A percentile compares a stretch with the other conserved stretches of the same genome.
Evolutionary conservation across 495 filamentous ascomycete species (phyloP).

Genomic region (Collariella sp.): DNA sequence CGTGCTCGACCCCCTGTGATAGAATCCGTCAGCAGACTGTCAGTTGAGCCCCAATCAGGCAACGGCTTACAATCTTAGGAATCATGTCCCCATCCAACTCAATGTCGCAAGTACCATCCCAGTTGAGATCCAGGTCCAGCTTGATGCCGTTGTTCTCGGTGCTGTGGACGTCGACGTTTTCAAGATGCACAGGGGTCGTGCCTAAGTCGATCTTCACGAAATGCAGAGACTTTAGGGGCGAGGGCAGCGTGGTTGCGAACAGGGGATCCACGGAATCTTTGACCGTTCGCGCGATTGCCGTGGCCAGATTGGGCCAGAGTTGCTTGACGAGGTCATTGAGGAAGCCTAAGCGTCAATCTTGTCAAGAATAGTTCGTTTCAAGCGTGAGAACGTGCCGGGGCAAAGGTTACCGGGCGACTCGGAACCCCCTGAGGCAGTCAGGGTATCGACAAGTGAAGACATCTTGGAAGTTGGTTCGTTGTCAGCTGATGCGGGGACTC

Average conservation of each 20-base stretch:
- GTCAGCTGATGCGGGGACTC: no score
- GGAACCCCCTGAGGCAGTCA: slow-evolving; percentile 19
- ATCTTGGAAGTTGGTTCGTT: no score
- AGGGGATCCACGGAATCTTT: slow-evolving; percentile 35
- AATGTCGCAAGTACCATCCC: slow-evolving; percentile 36
- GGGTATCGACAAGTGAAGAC: slow-evolving; percentile 18
- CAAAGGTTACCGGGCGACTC: slow-evolving; percentile 14
- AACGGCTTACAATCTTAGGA: slow-evolving; percentile 36
- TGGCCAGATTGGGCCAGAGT: slow-evolving; percentile 38
- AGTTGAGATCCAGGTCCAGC: slow-evolving; percentile 37
- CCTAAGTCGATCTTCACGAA: slow-evolving; percentile 38
- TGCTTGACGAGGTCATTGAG: slow-evolving; percentile 38
- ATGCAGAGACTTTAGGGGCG: slow-evolving; percentile 27
- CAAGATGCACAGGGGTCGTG: slow-evolving; percentile 26
- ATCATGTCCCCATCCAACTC: slow-evolving; percentile 33
- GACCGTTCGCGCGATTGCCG: slow-evolving; percentile 29
- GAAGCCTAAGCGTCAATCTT: slow-evolving; percentile 20
- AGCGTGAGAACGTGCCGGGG: background rate
- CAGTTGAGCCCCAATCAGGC: no score
- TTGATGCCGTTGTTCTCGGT: slow-evolving; percentile 32
- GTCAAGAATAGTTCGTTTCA: no score
- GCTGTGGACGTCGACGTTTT: slow-evolving; percentile 33
- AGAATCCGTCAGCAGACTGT: no score
- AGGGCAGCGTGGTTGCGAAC: slow-evolving; percentile 32
- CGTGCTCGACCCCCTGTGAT: slow-evolving; percentile 35